Base-by-base conservation (phyloP, 1,284 basidiomycete species). In the Moesziomyces parantarcticus region DNA sequence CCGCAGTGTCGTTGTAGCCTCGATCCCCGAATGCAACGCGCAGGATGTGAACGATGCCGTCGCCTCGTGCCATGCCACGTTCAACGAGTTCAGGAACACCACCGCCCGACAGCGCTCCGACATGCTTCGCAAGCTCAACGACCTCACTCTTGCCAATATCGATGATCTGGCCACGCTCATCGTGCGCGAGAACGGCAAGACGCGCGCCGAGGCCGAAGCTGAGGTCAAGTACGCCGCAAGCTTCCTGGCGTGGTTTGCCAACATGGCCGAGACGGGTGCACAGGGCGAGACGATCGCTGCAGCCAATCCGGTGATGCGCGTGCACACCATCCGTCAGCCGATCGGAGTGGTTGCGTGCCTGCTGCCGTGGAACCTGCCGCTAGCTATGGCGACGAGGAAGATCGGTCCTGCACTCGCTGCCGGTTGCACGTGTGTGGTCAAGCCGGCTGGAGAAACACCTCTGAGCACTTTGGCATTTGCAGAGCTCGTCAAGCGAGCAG, bases 331-430 rank as follows among this genome's bases (percentile, higher is more conserved):
- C 20, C 40, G 53, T 22, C 71, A 74, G 44, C 71, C 71, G 18
- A 65, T 69, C 18, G 71, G 71, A 0, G 66, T 67, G 6, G 68
- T 72, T 9, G 71, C 66, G 3, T 65, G 73, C 20, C 29, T 77
- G 21, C 44, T 64, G 26, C 75, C 75, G 7, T 77, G 75, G 75
- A 77, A 77, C n/a, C n/a, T 75, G 46, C 75, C 75, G 5, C 40
- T 75, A 14, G 71, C 59, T 2, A 65, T 74, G 65, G 67, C 71
- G 22, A 70, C 65, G 22, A 25, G 66, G 21, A 73, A 73, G 42
- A 56, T 73, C 9, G 63, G 56, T 1, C 60, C 71, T 8, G 71
- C 71, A 1, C 47, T 74, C 3, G 66, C 67, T 0, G 61, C 54
- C 0, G 66, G 71, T 0, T 69, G 62, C 23, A 74, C 66, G 25